Base-by-base conservation (phyloP, 2,329 filamentous ascomycete genomes). In the Alternaria viburni region DNA sequence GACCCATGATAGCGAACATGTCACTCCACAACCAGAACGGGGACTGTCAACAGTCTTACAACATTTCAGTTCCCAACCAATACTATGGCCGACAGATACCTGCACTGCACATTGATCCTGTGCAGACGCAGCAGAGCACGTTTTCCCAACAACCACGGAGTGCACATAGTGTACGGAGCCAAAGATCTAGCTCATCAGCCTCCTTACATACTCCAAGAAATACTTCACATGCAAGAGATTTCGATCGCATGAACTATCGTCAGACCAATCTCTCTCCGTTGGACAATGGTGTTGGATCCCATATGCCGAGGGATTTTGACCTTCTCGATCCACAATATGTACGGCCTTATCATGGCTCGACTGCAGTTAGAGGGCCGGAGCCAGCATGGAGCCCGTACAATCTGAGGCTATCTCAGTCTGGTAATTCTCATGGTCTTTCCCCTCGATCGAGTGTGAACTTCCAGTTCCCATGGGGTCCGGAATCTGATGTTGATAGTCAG, bases 381-480 rank as follows among this genome's bases (percentile, higher is more conserved):
- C 70, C 71, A 23, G 70, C 77, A 55, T 79, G 77, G 77, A 77
- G 62, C 52, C 28, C 68, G 11, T 64, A 70, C 30, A 69, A 72
- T 15, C 43, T 70, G 50, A 69, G 74, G 46, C 67, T 41, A 32
- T 30, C 64, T 2, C 64, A 44, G n/a, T 47, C 56, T 11, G 59
- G 51, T 41, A 46, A 21, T 9, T 46, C 45, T 17, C 62, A 55
- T 8, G 57, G 47, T 28, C 54, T 57, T 10, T 64, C 63, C 12
- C 26, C 57, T 13, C 64, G 67, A 15, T 19, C 68, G 1, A 66
- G 66, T 26, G 52, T 66, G 47, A 63, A 68, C n/a, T 74, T 68
- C 36, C 49, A 50, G 50, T 26, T 51, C 15, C 73, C 71, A 41
- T 69, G 67, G 30, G 62, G 67, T 19, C 69, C 43, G 9, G 61